Evolutionary conservation across 2,329 filamentous ascomycete genomes (phyloP), one percentile per base, ranked within the genome.

Genomic region (Zymoseptoria brevis): DNA sequence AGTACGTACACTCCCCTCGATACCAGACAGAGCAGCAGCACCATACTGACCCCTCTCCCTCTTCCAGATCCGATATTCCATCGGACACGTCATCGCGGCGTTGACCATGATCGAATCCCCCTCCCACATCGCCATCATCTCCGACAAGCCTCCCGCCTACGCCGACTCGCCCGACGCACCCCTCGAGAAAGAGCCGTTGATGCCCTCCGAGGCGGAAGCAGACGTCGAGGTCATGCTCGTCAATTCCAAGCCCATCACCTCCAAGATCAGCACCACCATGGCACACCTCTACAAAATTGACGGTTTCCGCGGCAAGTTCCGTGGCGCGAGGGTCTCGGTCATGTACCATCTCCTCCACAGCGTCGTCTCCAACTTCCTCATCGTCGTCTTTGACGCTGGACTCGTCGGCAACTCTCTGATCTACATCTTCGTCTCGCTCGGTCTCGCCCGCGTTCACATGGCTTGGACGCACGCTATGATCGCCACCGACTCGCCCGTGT

Each of bases 381-480:
- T 64, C 45, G 58, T 51, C 71, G 62, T 76, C 48, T 69, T 83
- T 19, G 74, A 80, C 60, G 73, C 77, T 58, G 69, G 77, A 55
- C 64, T 86, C 57, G 56, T 69, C 50, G 69, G 75, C 64, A 64
- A 75, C 68, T 71, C 76, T 24, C 48, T 88, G 57, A 77, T 78
- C 57, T 79, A 79, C 56, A 79, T 87, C 54, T 59, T 87, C 50
- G 79, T 83, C 24, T 79, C 82, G 55, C 73, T 93, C 21, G 73
- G 82, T 19, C 77, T 89, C 30, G 82, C 87, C 45, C 87, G 87
- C 68, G 74, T 93, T 60, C 82, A 84, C 72, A 83, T 92, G 66
- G 82, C 84, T 56, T 96, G 91, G 90, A 89, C 91, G 3, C 90
- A 96, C 71, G 86, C 89, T 68, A 84, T 96, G 71, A 91, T 96